Base-by-base conservation (phyloP, 768 basidiomycete species). In the Mycena indigotica region DNA sequence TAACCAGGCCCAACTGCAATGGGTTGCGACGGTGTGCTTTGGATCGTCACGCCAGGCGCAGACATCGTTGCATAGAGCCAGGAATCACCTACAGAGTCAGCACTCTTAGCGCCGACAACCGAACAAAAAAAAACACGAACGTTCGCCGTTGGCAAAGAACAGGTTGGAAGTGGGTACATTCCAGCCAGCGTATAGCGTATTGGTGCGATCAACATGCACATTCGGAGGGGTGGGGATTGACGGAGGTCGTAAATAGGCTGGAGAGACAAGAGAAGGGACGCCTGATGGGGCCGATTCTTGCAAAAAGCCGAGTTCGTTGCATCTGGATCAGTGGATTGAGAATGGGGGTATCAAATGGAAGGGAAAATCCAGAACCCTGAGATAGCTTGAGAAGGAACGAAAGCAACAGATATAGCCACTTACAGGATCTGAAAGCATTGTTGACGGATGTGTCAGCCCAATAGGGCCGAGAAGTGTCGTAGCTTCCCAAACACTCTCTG, bases 31-130 rank as follows among this genome's bases (percentile, higher is more conserved):
- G 77, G 53, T 3, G 83, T 86, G 66, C 80, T 86, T 21, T 66
- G 35, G 52, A 80, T 73, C 55, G 69, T 58, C 19, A 78, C 73
- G 15, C 75, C 75, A 23, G 81, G 77, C 0, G 87, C 82, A 3
- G 88, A 89, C 4, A 89, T 75, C 0, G 88, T 89, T 5, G 84
- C 81, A 53, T 85, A 84, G 50, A 81, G 78, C 88, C 88, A 90
- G 17, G 89, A 87, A 64, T 90, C 88, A 41, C 86, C 87, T 89
- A 24, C 5, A 38, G 41, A 29, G 24, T 5, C 25, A 26, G 53
- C 30, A 65, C 40, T 46, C 24, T 23, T 15, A 24, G n/a, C 15
- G 3, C 13, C 19, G 26, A 45, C 19, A n/a, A n/a, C n/a, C n/a
- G n/a, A n/a, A n/a, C n/a, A n/a, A n/a, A 19, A 26, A 25, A 16